Percentiles rank a stretch among this genome's conserved stretches.
Conservation (phyloP, 2,329 filamentous ascomycete genomes). For the Ramichloridium luteum region DNA sequence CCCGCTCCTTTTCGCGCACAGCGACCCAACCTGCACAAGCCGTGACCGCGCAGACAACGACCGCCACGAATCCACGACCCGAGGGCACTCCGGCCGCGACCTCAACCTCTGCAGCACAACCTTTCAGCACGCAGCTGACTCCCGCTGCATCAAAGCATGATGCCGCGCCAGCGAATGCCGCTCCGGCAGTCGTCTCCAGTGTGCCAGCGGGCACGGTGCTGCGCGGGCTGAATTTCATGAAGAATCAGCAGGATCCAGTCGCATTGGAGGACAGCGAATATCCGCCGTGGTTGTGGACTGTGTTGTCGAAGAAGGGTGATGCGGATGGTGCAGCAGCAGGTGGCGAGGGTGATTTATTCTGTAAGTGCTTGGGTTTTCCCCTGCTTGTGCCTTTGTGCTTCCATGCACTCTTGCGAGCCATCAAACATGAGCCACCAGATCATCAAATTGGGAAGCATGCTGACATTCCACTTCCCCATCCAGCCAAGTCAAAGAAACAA, state of each 20-base stretch:
- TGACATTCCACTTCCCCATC: conserved; percentile 3
- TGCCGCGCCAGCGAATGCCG: not conserved
- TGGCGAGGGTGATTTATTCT: conserved; percentile 62
- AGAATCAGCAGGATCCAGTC: conserved; percentile 59
- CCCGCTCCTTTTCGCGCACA: conserved; percentile 11
- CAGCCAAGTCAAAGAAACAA: conserved; percentile 77
- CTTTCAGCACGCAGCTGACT: conserved; percentile 31
- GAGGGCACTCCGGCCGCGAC: conserved; percentile 29
- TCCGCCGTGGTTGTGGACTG: conserved; percentile 67
- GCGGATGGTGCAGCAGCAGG: conserved; percentile 34
- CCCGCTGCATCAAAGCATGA: conserved; percentile 21
- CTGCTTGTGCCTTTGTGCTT: not conserved
- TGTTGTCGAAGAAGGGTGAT: conserved; percentile 44
- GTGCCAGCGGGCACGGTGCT: conserved; percentile 58
- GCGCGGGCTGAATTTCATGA: conserved; percentile 64
- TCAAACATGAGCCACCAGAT: too few species aligned
- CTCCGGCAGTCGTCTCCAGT: conserved; percentile 8
- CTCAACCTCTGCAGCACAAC: conserved; percentile 34
- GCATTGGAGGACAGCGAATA: conserved; percentile 65
- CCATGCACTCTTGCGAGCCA: too few species aligned
- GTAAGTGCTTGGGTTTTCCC: conserved; percentile 40
- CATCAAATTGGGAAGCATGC: conserved; percentile 1
- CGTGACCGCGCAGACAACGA: conserved; percentile 19
- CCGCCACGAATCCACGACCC: conserved; percentile 21
- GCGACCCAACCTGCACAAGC: conserved; percentile 12